Conservation (phyloP, 108 stramenopile species). For the Cyclotella baltica region DNA sequence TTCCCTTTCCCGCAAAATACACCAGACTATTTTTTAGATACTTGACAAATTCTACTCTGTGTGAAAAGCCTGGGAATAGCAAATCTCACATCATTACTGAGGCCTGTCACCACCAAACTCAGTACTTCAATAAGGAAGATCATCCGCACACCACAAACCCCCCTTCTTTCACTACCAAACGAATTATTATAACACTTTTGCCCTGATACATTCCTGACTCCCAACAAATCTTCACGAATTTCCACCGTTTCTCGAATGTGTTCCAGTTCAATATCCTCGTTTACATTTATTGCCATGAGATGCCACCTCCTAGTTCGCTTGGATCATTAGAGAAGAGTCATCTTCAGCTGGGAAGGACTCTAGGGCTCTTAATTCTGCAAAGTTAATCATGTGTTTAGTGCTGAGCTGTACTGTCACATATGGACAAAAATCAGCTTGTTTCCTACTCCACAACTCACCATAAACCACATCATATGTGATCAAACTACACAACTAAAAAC, state of each 20-base stretch:
- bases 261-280: slow-evolving; percentile 83
- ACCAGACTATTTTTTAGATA: slow-evolving; percentile 82
- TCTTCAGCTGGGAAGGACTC: too few relatives aligned
- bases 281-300: too few relatives aligned
- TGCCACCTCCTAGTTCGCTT: too few relatives aligned
- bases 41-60: slow-evolving; percentile 77
- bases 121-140: slow-evolving; percentile 92
- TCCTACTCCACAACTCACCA: too few relatives aligned
- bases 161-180: slow-evolving; percentile 89
- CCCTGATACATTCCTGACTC: slow-evolving; percentile 95
- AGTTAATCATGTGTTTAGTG: too few relatives aligned
- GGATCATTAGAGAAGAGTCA: too few relatives aligned
- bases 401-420: too few relatives aligned
- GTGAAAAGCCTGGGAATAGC: slow-evolving; percentile 86
- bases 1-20: slow-evolving; percentile 87
- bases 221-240: slow-evolving; percentile 85
- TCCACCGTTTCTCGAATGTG: slow-evolving; percentile 89
- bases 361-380: too few relatives aligned
- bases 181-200: slow-evolving; percentile 83
- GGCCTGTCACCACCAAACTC: slow-evolving; percentile 73
- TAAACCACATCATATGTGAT: too few relatives aligned
- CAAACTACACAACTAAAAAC: too few relatives aligned
- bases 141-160: slow-evolving; percentile 93
- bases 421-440: too few relatives aligned
- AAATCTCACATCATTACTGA: slow-evolving; percentile 95